These are phyloP conservation scores for Tausonia pullulans DNA, from an alignment of 1,284 basidiomycete species.

Conservation along the genomic window DNA sequence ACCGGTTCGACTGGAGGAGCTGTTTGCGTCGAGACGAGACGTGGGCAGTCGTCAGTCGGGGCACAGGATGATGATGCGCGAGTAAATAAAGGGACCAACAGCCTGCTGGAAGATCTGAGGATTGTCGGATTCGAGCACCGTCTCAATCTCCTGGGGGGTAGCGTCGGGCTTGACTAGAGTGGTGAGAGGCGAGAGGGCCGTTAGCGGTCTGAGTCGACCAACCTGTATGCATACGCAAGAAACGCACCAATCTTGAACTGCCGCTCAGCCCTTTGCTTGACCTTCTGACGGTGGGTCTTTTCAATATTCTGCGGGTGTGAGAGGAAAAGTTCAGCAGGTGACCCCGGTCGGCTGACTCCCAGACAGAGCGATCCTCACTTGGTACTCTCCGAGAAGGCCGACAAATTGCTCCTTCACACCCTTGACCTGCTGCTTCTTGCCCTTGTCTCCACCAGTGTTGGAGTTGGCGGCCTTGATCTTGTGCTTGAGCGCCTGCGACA, in stretches of 20 bases:
- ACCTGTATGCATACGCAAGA: not conserved
- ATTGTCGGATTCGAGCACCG: conserved; percentile 63
- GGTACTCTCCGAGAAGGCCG: conserved; percentile 41
- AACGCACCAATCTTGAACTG: conserved; percentile 83
- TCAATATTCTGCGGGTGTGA: conserved; percentile 67
- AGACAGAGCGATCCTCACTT: conserved; percentile 2
- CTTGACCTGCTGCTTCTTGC: conserved; percentile 67
- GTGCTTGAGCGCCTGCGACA: conserved; percentile 62
- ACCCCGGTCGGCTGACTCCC: not conserved
- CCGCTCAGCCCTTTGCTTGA: conserved; percentile 87
- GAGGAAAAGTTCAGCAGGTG: conserved; percentile 50
- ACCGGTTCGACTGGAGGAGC: conserved; percentile 71
- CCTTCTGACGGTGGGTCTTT: conserved; percentile 81
- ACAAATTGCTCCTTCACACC: conserved; percentile 38
- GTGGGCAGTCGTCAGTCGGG: not conserved
- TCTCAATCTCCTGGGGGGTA: conserved; percentile 65
- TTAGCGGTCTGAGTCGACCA: not conserved
- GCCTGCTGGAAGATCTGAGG: conserved; percentile 82
- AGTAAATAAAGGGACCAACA: conserved; percentile 38
- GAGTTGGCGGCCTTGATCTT: conserved; percentile 69
- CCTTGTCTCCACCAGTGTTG: conserved; percentile 62
- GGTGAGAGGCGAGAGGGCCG: not conserved
- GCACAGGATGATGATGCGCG: not conserved
- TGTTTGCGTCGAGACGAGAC: conserved; percentile 27
- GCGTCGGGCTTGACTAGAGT: conserved; percentile 74